phyloP scores from a whole-genome alignment of 2,329 filamentous ascomycete genomes.

The Cercospora nicotianae region DNA sequence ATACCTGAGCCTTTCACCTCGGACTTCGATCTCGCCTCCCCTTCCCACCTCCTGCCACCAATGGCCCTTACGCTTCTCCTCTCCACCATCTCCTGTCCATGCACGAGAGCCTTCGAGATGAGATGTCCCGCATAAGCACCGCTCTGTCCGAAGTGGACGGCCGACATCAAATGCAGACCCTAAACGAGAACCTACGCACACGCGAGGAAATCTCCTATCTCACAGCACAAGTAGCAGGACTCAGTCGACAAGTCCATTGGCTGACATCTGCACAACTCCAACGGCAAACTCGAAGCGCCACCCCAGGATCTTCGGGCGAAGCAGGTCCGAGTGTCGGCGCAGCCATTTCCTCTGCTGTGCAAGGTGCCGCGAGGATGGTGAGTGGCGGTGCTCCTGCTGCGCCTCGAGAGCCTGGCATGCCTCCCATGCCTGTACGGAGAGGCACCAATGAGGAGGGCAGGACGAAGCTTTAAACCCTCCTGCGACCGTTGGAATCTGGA shows the following conservation, averaged over 20 bases:
- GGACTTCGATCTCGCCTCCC: slow-evolving; percentile 34
- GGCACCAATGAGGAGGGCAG: slow-evolving; percentile 40
- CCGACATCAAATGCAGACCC: slow-evolving; percentile 61
- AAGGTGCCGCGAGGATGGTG: slow-evolving; percentile 34
- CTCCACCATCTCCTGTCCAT: slow-evolving; percentile 61
- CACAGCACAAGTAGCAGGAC: slow-evolving; percentile 58
- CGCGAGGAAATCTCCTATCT: slow-evolving; percentile 64
- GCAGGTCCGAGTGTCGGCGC: slow-evolving; percentile 31
- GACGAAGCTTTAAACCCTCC: slow-evolving; percentile 37
- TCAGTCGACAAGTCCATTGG: slow-evolving; percentile 64
- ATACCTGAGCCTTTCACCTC: slow-evolving; percentile 28
- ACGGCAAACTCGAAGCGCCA: slow-evolving; percentile 32
- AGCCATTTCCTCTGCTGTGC: slow-evolving; percentile 34
- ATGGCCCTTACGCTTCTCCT: slow-evolving; percentile 47
- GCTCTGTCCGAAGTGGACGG: slow-evolving; percentile 61
- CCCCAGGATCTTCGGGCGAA: slow-evolving; percentile 19
- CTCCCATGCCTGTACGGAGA: slow-evolving; percentile 29
- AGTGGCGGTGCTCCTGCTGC: slow-evolving; percentile 17
- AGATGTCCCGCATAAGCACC: slow-evolving; percentile 56
- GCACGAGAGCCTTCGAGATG: slow-evolving; percentile 61
- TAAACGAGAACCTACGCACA: slow-evolving; percentile 62
- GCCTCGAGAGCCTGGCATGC: slow-evolving; percentile 16
- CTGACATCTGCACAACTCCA: slow-evolving; percentile 59
- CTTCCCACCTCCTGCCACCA: slow-evolving; percentile 29
- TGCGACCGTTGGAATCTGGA: not conserved